Conservation (phyloP, 164 flowering plant species). For the Platanus orientalis region DNA sequence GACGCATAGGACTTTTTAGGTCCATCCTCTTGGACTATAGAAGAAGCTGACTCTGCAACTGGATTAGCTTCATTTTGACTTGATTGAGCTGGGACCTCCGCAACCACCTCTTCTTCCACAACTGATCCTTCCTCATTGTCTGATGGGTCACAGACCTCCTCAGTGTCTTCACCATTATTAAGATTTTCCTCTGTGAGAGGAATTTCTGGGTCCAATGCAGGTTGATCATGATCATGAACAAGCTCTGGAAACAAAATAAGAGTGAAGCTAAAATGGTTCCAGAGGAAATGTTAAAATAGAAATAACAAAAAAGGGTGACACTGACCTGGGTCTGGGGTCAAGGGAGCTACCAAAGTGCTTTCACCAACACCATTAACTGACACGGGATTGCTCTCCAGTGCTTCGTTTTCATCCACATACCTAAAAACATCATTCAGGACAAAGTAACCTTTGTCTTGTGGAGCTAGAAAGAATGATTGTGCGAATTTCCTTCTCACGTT, state of each 20-base stretch:
- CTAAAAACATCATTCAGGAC: slow-evolving; percentile 59
- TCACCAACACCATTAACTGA: slow-evolving; percentile 17
- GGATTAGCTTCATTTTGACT: slow-evolving; percentile 25
- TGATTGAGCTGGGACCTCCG: slow-evolving; percentile 20
- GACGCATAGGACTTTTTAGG: slow-evolving; percentile 80
- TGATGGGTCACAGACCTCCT: slow-evolving; percentile 19
- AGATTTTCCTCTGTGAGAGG: slow-evolving; percentile 23
- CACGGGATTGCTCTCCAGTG: slow-evolving; percentile 9
- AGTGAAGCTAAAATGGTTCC: not conserved
- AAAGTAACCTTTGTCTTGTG: slow-evolving; percentile 60
- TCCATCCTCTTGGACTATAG: slow-evolving; percentile 42
- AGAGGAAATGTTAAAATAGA: not conserved
- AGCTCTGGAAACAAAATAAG: slow-evolving; percentile 27
- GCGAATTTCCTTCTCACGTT: slow-evolving; percentile 46
- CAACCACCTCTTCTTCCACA: slow-evolving; percentile 19
- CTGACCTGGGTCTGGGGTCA: slow-evolving; percentile 31
- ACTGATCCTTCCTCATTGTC: slow-evolving; percentile 22
- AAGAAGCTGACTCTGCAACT: slow-evolving; percentile 26
- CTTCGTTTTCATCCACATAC: slow-evolving; percentile 37
- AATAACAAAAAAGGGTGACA: not conserved
- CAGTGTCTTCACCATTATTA: slow-evolving; percentile 27
- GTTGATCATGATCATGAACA: slow-evolving; percentile 23
- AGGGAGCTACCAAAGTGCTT: slow-evolving; percentile 12
- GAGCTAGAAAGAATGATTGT: slow-evolving; percentile 63
- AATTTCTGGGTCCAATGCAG: slow-evolving; percentile 16